These are phyloP conservation scores for Suillus spraguei DNA, from an alignment of 768 basidiomycete genomes.

Conservation along the genomic window DNA sequence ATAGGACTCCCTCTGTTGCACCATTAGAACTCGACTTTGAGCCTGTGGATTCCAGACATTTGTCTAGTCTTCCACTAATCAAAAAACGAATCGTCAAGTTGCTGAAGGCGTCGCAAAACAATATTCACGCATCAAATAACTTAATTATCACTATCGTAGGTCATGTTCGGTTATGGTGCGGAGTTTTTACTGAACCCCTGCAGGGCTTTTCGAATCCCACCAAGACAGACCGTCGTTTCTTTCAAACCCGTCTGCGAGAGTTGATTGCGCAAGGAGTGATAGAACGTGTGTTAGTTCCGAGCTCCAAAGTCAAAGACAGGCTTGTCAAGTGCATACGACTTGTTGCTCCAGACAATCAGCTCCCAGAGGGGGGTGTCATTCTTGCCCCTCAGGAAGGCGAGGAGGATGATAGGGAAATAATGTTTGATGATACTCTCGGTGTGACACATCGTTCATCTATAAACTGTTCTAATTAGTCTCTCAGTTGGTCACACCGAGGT, in stretches of 20 bases:
- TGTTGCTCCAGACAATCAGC: constrained; percentile 42
- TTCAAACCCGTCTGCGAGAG: constrained; percentile 72
- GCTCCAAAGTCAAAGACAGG: constrained; percentile 47
- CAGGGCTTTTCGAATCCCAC: constrained; percentile 79
- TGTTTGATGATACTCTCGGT: constrained; percentile 38
- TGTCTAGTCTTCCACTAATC: constrained; percentile 75
- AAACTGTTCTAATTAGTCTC: constrained; percentile 1
- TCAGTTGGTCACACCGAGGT: constrained; percentile 41
- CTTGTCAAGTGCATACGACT: constrained; percentile 70
- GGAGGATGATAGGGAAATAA: constrained; percentile 42
- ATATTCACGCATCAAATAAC: constrained; percentile 74
- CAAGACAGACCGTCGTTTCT: constrained; percentile 81
- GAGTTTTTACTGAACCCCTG: background rate
- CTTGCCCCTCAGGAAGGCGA: constrained; percentile 35
- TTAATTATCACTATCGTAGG: constrained; percentile 77
- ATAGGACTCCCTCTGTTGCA: constrained; percentile 21
- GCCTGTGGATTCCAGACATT: constrained; percentile 75
- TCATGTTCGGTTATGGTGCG: constrained; percentile 12
- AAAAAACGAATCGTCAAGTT: constrained; percentile 71
- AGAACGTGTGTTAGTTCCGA: constrained; percentile 74
- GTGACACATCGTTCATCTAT: constrained; percentile 16
- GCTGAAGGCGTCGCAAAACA: constrained; percentile 67
- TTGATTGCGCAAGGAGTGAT: constrained; percentile 73
- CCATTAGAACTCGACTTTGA: constrained; percentile 54
- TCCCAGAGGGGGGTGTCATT: constrained; percentile 39